A percentile compares a stretch with the other conserved stretches of the same genome.
Conservation (phyloP, 1,139 yeast species). For the Zygoascus hellenicus region DNA sequence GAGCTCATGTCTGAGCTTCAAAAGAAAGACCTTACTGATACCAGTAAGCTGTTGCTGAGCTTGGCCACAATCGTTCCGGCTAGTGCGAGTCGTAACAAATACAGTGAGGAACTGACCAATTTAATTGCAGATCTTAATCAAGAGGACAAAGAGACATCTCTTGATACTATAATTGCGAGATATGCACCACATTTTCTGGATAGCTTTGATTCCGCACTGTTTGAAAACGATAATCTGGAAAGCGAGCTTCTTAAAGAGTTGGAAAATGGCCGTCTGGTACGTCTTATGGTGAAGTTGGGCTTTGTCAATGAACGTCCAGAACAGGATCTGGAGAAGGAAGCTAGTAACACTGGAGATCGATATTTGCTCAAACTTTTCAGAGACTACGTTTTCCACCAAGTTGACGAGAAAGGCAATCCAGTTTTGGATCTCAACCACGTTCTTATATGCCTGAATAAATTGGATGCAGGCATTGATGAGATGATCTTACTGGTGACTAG, state of each 20-base stretch:
- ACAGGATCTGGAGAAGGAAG: constrained; percentile 46
- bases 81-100: constrained; percentile 22
- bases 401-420: constrained; percentile 71
- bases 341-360: constrained; percentile 74
- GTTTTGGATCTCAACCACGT: constrained; percentile 80
- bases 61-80: constrained; percentile 39
- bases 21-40: constrained; percentile 46
- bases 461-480: constrained; percentile 91
- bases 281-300: constrained; percentile 75
- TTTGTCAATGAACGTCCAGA: constrained; percentile 76
- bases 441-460: constrained; percentile 68
- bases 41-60: constrained; percentile 57
- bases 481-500: constrained; percentile 69
- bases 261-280: constrained; percentile 82
- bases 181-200: constrained; percentile 26
- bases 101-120: constrained; percentile 19
- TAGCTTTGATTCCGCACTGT: constrained; percentile 46
- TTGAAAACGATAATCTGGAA: constrained; percentile 60
- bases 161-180: constrained; percentile 13
- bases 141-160: neutral
- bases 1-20: constrained; percentile 37
- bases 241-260: constrained; percentile 62
- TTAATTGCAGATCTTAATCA: constrained; percentile 17
- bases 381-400: constrained; percentile 81
- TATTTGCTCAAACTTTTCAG: constrained; percentile 73